Evolutionary conservation across 768 basidiomycete genomes (phyloP), one percentile per base, ranked within the genome.

Genomic region (Tricholoma bakamatsutake): DNA sequence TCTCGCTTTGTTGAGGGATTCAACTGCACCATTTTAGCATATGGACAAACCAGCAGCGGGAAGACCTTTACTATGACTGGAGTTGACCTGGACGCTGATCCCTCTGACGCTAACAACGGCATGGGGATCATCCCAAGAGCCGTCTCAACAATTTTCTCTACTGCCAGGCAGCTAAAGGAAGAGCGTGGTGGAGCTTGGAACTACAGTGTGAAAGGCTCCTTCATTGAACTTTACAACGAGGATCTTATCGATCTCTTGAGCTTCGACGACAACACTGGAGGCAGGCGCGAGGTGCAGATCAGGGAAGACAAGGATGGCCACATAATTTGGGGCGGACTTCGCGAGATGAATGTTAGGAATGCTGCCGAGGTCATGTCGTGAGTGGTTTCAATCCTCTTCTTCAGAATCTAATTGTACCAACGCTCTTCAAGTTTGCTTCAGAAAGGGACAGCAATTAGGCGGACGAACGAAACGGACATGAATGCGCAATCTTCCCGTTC

Each of bases 61-160:
- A 99, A 99, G 74, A 94, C 92, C 0, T 94, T 93, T 71, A 93
- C 96, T 42, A 98, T 98, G 97, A 95, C 96, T 30, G 96, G 96
- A 50, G 77, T 92, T 52, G 93, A 96, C 73, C 80, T 96, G 40
- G 92, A 95, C 59, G 82, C 84, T 37, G 89, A 93, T 76, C 88
- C 87, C 59, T 80, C 80, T n/a, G 88, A 90, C 68, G 80, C 88
- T 53, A 79, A 79, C 65, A 91, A 89, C 67, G 82, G 83, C 65
- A 92, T 94, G 82, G 97, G 97, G 42, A 93, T 99, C 66, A 93
- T 98, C 61, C 97, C 97, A 48, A 80, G 97, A 61, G 91, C 97
- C 5, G 89, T 99, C 17, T 85, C 88, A 2, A 85, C 83, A 45
- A 93, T 98, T 62, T 99, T 98, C 68, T 72, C 84, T 11, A 76